phyloP scores from a whole-genome alignment of 2,329 filamentous ascomycete genomes.

The Pseudogymnoascus destructans region DNA sequence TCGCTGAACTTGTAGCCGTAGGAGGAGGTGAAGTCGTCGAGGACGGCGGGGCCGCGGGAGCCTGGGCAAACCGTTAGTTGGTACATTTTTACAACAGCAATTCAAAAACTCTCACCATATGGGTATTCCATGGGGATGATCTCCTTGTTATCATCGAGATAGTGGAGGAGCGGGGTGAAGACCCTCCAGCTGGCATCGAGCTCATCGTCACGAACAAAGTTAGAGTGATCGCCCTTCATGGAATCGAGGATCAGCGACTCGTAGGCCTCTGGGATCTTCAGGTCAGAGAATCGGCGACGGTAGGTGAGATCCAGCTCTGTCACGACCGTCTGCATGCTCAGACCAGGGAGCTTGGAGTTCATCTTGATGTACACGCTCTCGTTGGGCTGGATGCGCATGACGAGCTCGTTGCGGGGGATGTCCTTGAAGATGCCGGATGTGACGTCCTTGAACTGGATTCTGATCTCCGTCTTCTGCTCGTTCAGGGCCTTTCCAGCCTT shows the following conservation, averaged over 20 bases:
- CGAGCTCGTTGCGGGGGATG: constrained; percentile 96
- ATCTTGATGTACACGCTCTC: constrained; percentile 99
- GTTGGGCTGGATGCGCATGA: constrained; percentile 98
- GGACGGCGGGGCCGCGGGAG: constrained; percentile 86
- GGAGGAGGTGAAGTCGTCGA: constrained; percentile 95
- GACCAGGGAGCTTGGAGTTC: constrained; percentile 97
- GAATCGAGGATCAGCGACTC: constrained; percentile 95
- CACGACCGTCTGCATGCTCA: constrained; percentile 98
- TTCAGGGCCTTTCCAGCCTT: constrained; percentile 98
- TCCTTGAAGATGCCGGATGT: constrained; percentile 99
- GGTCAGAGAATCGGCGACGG: constrained; percentile 92
- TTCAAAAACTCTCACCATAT: constrained; percentile 56
- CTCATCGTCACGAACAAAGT: constrained; percentile 96
- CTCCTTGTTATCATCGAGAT: constrained; percentile 98
- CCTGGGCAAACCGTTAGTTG: constrained; percentile 38
- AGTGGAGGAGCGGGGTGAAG: constrained; percentile 93
- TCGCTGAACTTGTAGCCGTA: constrained; percentile 99
- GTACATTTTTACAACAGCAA: neutral
- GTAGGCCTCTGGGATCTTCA: constrained; percentile 98
- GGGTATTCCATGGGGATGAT: constrained; percentile 99
- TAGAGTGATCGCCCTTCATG: constrained; percentile 97
- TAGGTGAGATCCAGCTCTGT: constrained; percentile 98
- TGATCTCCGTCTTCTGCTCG: constrained; percentile 98
- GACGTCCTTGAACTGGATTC: constrained; percentile 98
- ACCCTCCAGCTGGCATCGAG: constrained; percentile 97